phyloP scores from a whole-genome alignment of 2,329 filamentous ascomycete species.

The Fulvia fulva region DNA sequence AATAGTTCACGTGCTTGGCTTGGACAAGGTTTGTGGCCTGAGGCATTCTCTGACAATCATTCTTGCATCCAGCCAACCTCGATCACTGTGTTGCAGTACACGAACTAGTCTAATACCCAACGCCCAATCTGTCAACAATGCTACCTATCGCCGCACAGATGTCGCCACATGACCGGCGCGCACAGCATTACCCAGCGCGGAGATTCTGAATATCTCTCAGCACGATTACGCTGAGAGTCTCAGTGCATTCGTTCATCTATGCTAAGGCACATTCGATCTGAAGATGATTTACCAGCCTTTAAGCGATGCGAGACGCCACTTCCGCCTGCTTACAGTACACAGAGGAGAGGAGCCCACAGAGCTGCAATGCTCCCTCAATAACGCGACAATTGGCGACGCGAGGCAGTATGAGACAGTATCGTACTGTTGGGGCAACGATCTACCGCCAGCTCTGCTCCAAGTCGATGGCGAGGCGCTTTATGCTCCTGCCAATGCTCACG shows the following conservation, averaged over 20 bases:
- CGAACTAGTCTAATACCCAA: no score
- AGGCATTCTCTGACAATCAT: no score
- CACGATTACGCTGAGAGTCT: background rate
- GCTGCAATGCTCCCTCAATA: background rate
- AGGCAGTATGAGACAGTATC: conserved; percentile 3
- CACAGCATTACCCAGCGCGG: no score
- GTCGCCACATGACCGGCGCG: no score
- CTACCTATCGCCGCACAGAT: no score
- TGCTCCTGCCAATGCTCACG: background rate
- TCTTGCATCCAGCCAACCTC: no score
- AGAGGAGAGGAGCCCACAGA: background rate
- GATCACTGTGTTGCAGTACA: no score
- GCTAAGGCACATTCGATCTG: background rate
- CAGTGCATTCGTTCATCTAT: background rate
- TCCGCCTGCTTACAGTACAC: conserved; percentile 2
- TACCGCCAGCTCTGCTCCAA: background rate
- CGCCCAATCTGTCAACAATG: no score
- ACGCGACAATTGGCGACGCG: background rate
- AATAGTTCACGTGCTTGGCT: no score
- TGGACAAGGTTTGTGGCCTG: no score
- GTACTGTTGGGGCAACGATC: conserved; percentile 7
- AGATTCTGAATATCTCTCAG: no score
- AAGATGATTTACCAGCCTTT: background rate
- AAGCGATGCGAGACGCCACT: background rate
- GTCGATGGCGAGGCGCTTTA: background rate